Evolutionary conservation across 148 eudicot genomes (phyloP).

Genomic region (Vaccinium darrowii): DNA sequence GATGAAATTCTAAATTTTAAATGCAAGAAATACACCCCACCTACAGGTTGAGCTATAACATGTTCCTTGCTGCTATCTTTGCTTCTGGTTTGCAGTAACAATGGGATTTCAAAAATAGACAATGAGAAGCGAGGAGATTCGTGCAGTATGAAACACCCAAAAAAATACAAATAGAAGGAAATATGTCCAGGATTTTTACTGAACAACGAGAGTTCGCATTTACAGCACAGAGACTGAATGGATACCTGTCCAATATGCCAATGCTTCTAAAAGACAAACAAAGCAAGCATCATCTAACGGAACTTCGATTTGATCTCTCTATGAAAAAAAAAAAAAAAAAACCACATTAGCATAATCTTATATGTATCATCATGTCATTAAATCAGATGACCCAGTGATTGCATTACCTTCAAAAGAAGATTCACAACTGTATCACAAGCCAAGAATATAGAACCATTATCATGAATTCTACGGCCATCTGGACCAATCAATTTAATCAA

Average conservation of each 20-base stretch:
- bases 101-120: neutral
- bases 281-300: slow-evolving; percentile 52
- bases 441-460: slow-evolving; percentile 50
- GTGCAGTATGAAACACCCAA: neutral
- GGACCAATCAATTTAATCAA: slow-evolving; percentile 53
- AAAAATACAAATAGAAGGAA: neutral
- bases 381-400: neutral
- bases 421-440: slow-evolving; percentile 87
- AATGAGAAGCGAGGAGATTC: neutral
- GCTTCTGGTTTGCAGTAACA: neutral
- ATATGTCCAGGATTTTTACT: neutral
- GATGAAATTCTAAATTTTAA: neutral
- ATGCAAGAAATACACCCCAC: neutral
- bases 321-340: neutral
- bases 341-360: slow-evolving; percentile 3
- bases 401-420: slow-evolving; percentile 72
- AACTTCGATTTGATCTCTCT: slow-evolving; percentile 57
- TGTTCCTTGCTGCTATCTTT: neutral
- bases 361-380: slow-evolving; percentile 10
- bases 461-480: slow-evolving; percentile 32
- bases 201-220: neutral
- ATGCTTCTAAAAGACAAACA: slow-evolving; percentile 57
- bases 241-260: slow-evolving; percentile 73
- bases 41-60: neutral
- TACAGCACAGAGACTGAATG: slow-evolving; percentile 2